Percentiles rank a stretch among this genome's conserved stretches.
These are phyloP conservation scores for Mycena metata DNA, from an alignment of 768 basidiomycete species.

Conservation along the genomic window DNA sequence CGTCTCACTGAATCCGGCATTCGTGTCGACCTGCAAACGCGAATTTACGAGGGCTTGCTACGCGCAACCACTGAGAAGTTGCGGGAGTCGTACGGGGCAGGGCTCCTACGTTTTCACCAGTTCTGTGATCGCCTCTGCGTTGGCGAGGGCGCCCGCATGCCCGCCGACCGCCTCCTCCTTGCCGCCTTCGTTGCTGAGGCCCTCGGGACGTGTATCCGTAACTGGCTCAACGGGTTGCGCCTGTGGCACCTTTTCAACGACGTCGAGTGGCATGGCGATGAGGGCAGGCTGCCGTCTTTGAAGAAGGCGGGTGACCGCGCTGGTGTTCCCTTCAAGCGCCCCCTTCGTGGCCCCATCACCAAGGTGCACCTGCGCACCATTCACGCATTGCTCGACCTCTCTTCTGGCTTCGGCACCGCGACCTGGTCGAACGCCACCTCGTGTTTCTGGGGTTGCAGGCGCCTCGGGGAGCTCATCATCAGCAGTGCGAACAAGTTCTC, in stretches of 20 bases:
- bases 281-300: background rate
- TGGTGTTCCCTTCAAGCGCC: background rate
- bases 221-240: constrained; percentile 15
- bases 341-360: constrained; percentile 13
- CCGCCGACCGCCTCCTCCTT: constrained; percentile 18
- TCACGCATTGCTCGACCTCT: background rate
- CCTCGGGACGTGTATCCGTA: background rate
- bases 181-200: constrained; percentile 29
- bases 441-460: constrained; percentile 22
- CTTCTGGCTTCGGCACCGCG: background rate
- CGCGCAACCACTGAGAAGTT: constrained; percentile 24
- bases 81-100: constrained; percentile 43
- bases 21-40: background rate
- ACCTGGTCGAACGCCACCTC: constrained; percentile 3
- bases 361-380: too few relatives aligned
- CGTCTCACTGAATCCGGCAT: background rate
- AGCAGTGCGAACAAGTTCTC: background rate
- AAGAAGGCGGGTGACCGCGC: constrained; percentile 4
- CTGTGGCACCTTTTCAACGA: constrained; percentile 23
- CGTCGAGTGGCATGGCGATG: constrained; percentile 21
- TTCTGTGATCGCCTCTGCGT: constrained; percentile 15
- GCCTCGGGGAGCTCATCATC: constrained; percentile 19
- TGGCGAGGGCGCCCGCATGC: background rate
- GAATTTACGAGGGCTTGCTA: constrained; percentile 3
- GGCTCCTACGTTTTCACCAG: constrained; percentile 41